A percentile compares a stretch with the other conserved stretches of the same genome.
Evolutionary conservation across 2,329 filamentous ascomycete genomes (phyloP).

Genomic region (Ophiocordyceps camponoti-leonardi): DNA sequence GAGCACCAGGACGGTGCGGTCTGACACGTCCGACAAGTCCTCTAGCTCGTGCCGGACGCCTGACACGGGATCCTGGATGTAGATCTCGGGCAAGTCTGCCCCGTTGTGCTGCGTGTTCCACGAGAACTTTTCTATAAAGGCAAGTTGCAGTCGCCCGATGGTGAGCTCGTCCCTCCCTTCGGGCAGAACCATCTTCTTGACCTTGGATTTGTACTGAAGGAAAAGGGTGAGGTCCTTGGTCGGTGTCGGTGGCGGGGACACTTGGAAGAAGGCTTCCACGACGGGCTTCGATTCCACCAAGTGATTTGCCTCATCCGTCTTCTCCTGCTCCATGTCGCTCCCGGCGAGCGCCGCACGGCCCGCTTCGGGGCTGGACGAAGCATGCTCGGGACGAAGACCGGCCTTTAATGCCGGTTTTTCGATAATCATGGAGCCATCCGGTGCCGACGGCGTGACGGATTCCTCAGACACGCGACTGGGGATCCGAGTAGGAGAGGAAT

Average conservation of each 20-base stretch:
- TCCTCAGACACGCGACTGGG: conserved; percentile 49
- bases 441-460: conserved; percentile 5
- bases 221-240: conserved; percentile 87
- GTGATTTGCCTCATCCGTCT: conserved; percentile 7
- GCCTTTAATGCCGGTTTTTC: background rate
- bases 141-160: conserved; percentile 75
- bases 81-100: conserved; percentile 84
- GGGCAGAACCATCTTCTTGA: conserved; percentile 84
- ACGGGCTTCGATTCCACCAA: conserved; percentile 24
- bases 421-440: conserved; percentile 3
- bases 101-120: conserved; percentile 97
- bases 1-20: conserved; percentile 83
- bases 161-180: conserved; percentile 75
- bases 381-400: background rate
- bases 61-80: conserved; percentile 90
- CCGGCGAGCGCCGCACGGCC: conserved; percentile 3
- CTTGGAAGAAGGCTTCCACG: conserved; percentile 34
- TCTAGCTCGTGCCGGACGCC: conserved; percentile 95
- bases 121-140: conserved; percentile 97
- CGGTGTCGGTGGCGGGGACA: conserved; percentile 43
- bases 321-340: conserved; percentile 7
- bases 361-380: conserved; percentile 10
- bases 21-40: conserved; percentile 83
- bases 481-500: conserved; percentile 44
- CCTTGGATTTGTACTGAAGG: conserved; percentile 88